Conservation (phyloP, 139 green algal species). For the Zygnema cylindricum region DNA sequence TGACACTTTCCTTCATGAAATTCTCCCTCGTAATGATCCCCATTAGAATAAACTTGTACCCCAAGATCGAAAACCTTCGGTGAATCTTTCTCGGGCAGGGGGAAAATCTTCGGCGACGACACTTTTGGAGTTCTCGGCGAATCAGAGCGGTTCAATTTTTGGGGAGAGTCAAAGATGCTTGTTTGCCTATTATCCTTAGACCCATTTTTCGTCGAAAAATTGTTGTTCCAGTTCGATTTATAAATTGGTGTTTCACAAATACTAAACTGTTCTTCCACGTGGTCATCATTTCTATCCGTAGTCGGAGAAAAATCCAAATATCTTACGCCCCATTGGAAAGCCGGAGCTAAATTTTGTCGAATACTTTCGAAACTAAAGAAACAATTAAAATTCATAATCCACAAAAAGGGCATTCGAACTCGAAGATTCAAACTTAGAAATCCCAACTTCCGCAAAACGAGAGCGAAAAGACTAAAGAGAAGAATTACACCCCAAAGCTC, state of each 20-base stretch:
- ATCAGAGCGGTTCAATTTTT: neutral
- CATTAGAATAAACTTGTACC: conserved; percentile 51
- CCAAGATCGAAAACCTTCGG: neutral
- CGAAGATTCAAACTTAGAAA: neutral
- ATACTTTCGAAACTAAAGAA: neutral
- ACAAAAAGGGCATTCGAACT: neutral
- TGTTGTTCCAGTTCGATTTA: neutral
- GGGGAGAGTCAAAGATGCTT: neutral
- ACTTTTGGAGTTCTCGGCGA: neutral
- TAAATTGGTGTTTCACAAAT: neutral
- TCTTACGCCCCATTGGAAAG: neutral
- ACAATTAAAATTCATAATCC: neutral
- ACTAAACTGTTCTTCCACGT: too few species aligned
- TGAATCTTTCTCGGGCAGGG: neutral
- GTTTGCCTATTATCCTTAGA: neutral
- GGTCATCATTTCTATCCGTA: too few species aligned
- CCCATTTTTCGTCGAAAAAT: neutral
- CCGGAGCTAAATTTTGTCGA: neutral
- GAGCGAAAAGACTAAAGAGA: neutral
- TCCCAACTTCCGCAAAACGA: neutral
- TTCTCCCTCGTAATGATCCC: conserved; percentile 57
- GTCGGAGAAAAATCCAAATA: neutral
- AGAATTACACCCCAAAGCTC: neutral
- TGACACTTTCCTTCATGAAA: conserved; percentile 43
- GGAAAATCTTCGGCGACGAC: neutral